Conservation (phyloP, 2,329 filamentous ascomycete species). For the Trichoderma koningii region DNA sequence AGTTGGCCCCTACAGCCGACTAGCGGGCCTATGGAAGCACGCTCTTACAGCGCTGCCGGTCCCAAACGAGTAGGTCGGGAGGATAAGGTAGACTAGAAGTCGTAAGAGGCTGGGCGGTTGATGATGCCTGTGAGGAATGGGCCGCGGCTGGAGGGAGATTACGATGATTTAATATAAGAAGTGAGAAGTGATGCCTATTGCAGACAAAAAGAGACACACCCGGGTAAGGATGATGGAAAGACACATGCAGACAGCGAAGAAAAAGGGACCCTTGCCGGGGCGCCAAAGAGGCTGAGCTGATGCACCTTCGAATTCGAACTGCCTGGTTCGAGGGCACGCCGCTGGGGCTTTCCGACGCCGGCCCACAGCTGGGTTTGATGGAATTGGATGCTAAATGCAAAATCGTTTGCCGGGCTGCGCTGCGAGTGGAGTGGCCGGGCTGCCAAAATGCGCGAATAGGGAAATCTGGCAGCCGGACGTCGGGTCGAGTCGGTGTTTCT, state of each 20-base stretch:
- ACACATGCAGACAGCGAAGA: neutral
- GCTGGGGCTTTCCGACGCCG: conserved; percentile 5
- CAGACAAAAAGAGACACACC: too few species aligned
- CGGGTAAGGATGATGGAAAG: neutral
- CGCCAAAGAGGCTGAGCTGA: neutral
- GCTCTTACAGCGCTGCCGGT: conserved; percentile 20
- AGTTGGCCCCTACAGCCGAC: conserved; percentile 6
- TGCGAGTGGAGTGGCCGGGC: conserved; percentile 15
- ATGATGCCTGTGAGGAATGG: neutral
- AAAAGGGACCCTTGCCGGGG: conserved; percentile 7
- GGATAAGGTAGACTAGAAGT: neutral
- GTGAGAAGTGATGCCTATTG: neutral
- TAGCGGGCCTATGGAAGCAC: conserved; percentile 19
- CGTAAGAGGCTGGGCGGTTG: neutral
- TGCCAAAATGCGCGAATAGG: conserved; percentile 27
- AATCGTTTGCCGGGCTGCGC: conserved; percentile 16
- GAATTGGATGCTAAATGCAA: neutral
- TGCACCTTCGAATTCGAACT: neutral
- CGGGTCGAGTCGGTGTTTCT: conserved; percentile 23
- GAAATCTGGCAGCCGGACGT: conserved; percentile 14
- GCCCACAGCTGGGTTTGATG: conserved; percentile 20
- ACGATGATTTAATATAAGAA: neutral
- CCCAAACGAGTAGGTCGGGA: conserved; percentile 19
- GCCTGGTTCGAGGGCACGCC: conserved; percentile 15
- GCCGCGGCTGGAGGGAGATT: neutral